Conservation (phyloP, 768 basidiomycete species). For the Mycena galopus region DNA sequence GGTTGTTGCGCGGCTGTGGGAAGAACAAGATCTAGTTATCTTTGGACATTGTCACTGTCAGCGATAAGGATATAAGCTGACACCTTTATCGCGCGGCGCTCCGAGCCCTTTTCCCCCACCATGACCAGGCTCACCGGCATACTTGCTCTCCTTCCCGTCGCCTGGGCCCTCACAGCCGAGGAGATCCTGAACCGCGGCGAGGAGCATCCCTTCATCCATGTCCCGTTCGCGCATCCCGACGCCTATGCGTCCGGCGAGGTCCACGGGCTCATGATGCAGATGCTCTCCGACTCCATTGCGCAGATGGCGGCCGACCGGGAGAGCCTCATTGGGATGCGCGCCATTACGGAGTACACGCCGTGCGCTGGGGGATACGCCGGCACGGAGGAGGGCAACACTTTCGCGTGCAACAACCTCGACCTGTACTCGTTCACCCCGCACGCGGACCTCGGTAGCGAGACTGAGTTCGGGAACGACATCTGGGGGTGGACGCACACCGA, state of each 20-base stretch:
- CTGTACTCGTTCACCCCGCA: conserved; percentile 36
- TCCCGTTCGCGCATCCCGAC: conserved; percentile 32
- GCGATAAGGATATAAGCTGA: not conserved
- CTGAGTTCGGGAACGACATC: conserved; percentile 35
- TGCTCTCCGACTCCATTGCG: conserved; percentile 26
- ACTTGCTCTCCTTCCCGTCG: conserved; percentile 17
- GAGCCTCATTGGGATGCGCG: conserved; percentile 22
- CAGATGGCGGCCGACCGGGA: conserved; percentile 19
- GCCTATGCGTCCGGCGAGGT: conserved; percentile 34
- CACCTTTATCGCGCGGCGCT: conserved; percentile 3
- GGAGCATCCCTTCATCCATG: conserved; percentile 30
- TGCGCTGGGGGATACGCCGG: conserved; percentile 35
- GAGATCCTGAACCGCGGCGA: conserved; percentile 26
- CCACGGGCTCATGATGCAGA: conserved; percentile 33
- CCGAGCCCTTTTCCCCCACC: conserved; percentile 13
- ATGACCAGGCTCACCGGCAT: conserved; percentile 15
- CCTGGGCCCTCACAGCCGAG: conserved; percentile 8
- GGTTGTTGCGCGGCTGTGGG: no score
- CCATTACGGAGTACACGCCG: conserved; percentile 29
- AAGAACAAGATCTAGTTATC: no score
- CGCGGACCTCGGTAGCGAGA: conserved; percentile 24
- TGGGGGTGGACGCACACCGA: conserved; percentile 35
- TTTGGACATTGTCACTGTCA: no score
- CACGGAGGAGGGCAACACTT: conserved; percentile 27
- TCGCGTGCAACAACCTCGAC: conserved; percentile 34